A percentile compares a stretch with the other conserved stretches of the same genome.
These are phyloP conservation scores for Iberis pinnata DNA, from an alignment of 345 rosid species.

Conservation along the genomic window DNA sequence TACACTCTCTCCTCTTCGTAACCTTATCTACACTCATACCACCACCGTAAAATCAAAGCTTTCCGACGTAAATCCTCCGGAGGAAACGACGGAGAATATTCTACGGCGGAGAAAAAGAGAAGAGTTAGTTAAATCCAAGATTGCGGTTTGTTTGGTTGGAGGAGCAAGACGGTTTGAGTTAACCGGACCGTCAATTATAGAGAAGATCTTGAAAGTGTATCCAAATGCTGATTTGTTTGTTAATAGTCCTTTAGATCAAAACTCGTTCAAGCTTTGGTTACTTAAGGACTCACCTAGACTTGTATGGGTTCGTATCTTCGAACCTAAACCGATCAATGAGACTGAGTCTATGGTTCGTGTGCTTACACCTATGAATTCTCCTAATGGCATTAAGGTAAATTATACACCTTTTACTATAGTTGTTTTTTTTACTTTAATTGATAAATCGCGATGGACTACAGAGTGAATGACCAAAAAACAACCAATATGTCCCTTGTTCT, in stretches of 20 bases:
- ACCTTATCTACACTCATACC: constrained; percentile 22
- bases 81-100: not conserved
- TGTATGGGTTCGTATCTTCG: constrained; percentile 63
- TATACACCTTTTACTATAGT: not conserved
- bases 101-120: constrained; percentile 6
- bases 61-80: not conserved
- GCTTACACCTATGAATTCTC: constrained; percentile 67
- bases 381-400: constrained; percentile 85
- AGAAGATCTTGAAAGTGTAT: constrained; percentile 52
- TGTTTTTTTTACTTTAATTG: no score
- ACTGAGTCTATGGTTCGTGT: constrained; percentile 55
- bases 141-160: constrained; percentile 89
- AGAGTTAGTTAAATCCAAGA: constrained; percentile 39
- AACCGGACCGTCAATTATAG: constrained; percentile 78
- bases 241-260: constrained; percentile 55
- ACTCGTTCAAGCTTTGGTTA: constrained; percentile 61
- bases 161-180: constrained; percentile 89
- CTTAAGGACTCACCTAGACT: constrained; percentile 55
- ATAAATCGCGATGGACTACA: no score
- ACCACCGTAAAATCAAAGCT: constrained; percentile 7
- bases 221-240: constrained; percentile 84
- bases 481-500: no score
- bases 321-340: constrained; percentile 40
- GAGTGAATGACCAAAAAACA: no score
- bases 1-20: constrained; percentile 26